Base-by-base conservation (phyloP, 768 basidiomycete genomes). In the Russula abietina region DNA sequence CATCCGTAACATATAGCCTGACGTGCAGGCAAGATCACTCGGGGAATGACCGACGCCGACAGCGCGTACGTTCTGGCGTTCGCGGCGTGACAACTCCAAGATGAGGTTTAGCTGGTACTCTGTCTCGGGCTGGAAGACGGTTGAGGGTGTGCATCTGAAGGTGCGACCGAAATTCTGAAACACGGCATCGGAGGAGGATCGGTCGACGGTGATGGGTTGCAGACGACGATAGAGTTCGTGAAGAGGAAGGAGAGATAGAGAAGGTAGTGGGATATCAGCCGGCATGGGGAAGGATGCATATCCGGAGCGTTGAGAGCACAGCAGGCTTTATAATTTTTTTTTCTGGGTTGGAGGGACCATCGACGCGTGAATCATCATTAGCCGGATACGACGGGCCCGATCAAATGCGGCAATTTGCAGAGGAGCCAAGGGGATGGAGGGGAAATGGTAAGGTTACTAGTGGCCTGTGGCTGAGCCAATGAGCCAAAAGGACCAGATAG, bases 11-110 rank as follows among this genome's bases (percentile, higher is more conserved):
- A 98, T 89, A 76, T 83, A 94, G 12, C 86, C 91, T 56, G 77
- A 81, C 0, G 94, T 97, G 75, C 93, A 98, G 0, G 92, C 90
- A 55, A 98, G 79, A 76, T 99, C 96, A 70, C 87, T 90, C 26
- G 96, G 96, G 61, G 89, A 91, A 75, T 98, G 95, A 2, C 95
- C 96, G 17, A 92, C 85, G 14, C 93, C 97, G 14, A 86, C 88
- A 0, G 91, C 89, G 59, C 93, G 84, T 38, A 98, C 79, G 24
- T 81, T 78, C 70, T 82, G 84, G 17, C 81, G 76, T 71, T 93
- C 84, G 48, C 88, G 78, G 19, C 86, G 78, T 0, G 94, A 93
- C 28, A 93, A 84, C 70, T 91, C 90, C 30, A 98, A 78, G 51
- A 95, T 79, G 67, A 84, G 80, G 50, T 80, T 79, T 70, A 92